Percentiles rank a stretch among this genome's conserved stretches.
Evolutionary conservation across 352 stramenopile genomes (phyloP).

Genomic region (Thraustochytrium sp.): DNA sequence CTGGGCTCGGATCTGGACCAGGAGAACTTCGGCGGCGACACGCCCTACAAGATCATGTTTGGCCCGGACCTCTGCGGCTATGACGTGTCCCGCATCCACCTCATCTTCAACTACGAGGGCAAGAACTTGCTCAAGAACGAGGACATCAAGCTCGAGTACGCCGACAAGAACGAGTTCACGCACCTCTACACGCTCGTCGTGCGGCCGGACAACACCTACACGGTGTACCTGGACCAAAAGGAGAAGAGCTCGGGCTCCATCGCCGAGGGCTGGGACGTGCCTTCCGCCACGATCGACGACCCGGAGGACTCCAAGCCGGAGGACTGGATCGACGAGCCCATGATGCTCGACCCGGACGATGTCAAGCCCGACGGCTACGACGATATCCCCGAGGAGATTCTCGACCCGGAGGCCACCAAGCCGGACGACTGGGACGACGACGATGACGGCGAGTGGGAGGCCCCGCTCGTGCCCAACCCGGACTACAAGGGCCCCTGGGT

Average conservation of each 20-base stretch:
- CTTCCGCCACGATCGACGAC: constrained; percentile 92
- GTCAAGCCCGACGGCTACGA: constrained; percentile 93
- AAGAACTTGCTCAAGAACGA: constrained; percentile 85
- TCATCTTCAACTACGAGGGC: constrained; percentile 95
- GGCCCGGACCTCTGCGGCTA: constrained; percentile 96
- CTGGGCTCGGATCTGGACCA: constrained; percentile 82
- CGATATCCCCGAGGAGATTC: constrained; percentile 90
- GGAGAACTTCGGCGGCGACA: constrained; percentile 86
- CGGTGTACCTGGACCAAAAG: constrained; percentile 86
- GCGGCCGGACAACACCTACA: constrained; percentile 93
- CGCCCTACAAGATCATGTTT: constrained; percentile 96
- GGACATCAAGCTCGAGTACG: constrained; percentile 78
- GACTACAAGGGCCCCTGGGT: constrained; percentile 98
- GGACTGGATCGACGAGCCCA: constrained; percentile 92
- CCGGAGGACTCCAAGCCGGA: constrained; percentile 88
- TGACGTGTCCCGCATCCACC: constrained; percentile 82
- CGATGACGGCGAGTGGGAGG: constrained; percentile 97
- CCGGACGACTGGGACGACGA: constrained; percentile 98
- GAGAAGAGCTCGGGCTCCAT: constrained; percentile 81
- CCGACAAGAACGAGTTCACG: constrained; percentile 76
- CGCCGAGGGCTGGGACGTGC: constrained; percentile 90
- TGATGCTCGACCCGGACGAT: constrained; percentile 88
- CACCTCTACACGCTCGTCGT: constrained; percentile 97
- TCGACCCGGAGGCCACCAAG: constrained; percentile 90
- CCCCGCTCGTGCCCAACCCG: constrained; percentile 86